Conservation (phyloP, 179 eudicot species). For the Silene noctiflora region DNA sequence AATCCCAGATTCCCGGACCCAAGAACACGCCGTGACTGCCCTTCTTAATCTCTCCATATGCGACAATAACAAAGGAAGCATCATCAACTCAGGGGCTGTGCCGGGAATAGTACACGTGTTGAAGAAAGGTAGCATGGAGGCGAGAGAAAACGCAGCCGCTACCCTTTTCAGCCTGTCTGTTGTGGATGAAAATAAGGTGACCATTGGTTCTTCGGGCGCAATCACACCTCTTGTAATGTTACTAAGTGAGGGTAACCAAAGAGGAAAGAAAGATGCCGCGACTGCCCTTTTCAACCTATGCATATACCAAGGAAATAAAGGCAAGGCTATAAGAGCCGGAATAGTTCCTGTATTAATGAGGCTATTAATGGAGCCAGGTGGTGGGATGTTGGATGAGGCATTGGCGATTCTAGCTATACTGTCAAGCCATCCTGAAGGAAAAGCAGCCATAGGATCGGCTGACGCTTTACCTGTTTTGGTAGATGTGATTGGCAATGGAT, state of each 20-base stretch:
- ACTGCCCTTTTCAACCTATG: slow-evolving; percentile 90
- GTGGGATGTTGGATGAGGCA: slow-evolving; percentile 87
- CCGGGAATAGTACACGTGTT: slow-evolving; percentile 83
- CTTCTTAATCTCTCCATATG: slow-evolving; percentile 92
- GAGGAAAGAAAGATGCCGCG: slow-evolving; percentile 97
- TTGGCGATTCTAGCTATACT: slow-evolving; percentile 83
- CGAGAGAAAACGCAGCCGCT: slow-evolving; percentile 93
- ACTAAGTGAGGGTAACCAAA: slow-evolving; percentile 75
- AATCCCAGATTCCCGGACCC: slow-evolving; percentile 69
- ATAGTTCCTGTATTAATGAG: slow-evolving; percentile 70
- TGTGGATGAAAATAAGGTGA: slow-evolving; percentile 83
- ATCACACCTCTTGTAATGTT: slow-evolving; percentile 86
- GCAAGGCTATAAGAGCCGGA: slow-evolving; percentile 89
- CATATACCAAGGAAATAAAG: slow-evolving; percentile 96
- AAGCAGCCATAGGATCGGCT: slow-evolving; percentile 69
- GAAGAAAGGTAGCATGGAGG: slow-evolving; percentile 89
- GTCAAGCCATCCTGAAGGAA: slow-evolving; percentile 84
- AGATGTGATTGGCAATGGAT: slow-evolving; percentile 66
- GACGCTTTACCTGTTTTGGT: slow-evolving; percentile 80
- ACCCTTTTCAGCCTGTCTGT: slow-evolving; percentile 90
- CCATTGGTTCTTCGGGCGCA: slow-evolving; percentile 74
- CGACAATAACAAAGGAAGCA: slow-evolving; percentile 81
- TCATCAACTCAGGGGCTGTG: slow-evolving; percentile 68
- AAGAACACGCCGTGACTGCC: slow-evolving; percentile 91
- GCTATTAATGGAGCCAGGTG: slow-evolving; percentile 70